phyloP scores from a whole-genome alignment of 2,329 filamentous ascomycete genomes.

The Alternaria triticimaculans region DNA sequence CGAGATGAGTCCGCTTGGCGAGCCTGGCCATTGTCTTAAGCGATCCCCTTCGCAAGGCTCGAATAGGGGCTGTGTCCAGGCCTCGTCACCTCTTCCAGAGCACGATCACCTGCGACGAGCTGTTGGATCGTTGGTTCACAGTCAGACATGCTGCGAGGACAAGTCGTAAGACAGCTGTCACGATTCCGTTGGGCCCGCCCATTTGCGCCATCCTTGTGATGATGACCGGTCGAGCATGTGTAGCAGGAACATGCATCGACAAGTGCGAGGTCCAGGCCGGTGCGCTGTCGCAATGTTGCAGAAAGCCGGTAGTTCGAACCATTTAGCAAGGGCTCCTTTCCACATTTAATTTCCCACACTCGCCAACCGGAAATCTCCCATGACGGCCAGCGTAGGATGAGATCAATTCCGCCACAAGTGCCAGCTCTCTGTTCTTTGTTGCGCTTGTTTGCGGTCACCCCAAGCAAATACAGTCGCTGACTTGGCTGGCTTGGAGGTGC shows the following conservation, averaged over 20 bases:
- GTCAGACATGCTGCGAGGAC: conserved; percentile 9
- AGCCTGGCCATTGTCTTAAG: conserved; percentile 29
- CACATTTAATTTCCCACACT: conserved; percentile 39
- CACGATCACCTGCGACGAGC: neutral
- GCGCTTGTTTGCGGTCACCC: conserved; percentile 1
- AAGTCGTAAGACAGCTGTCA: conserved; percentile 6
- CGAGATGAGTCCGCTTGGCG: conserved; percentile 37
- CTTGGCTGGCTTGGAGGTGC: conserved; percentile 18
- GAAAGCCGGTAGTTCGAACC: conserved; percentile 20
- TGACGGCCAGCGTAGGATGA: conserved; percentile 27
- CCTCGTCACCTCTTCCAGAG: conserved; percentile 11
- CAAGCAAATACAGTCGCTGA: conserved; percentile 8
- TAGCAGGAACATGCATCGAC: conserved; percentile 26
- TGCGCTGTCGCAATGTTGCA: conserved; percentile 22
- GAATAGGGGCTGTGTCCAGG: conserved; percentile 33
- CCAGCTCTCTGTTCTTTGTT: conserved; percentile 20
- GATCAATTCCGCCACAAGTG: conserved; percentile 31
- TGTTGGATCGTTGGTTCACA: neutral
- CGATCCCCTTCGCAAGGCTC: conserved; percentile 25
- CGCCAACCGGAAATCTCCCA: conserved; percentile 29
- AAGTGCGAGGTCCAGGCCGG: conserved; percentile 19
- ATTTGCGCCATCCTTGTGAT: conserved; percentile 2
- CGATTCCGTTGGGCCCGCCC: neutral
- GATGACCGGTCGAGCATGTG: conserved; percentile 4
- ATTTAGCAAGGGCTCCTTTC: conserved; percentile 23